Conservation (phyloP, 345 rosid genomes). For the Hirschfeldia incana region DNA sequence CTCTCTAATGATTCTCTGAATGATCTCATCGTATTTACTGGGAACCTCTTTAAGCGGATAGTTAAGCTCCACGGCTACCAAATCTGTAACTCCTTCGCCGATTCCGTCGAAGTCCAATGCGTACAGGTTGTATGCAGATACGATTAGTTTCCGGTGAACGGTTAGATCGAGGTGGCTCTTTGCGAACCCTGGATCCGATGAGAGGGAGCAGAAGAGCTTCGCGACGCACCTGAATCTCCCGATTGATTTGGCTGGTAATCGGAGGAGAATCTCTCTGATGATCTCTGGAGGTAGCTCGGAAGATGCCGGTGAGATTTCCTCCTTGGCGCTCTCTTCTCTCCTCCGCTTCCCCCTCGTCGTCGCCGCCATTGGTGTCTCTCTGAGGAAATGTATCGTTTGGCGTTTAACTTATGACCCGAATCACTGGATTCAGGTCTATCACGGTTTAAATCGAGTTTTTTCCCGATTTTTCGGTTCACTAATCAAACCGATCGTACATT, state of each 20-base stretch:
- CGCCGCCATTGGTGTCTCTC: neutral
- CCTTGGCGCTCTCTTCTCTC: neutral
- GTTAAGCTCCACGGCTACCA: constrained; percentile 25
- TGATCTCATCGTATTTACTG: constrained; percentile 15
- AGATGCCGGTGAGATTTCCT: neutral
- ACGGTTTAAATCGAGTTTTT: too few species aligned
- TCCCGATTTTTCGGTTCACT: too few species aligned
- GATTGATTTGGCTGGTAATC: constrained; percentile 45
- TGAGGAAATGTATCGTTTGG: neutral
- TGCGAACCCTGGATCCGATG: constrained; percentile 38
- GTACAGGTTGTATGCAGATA: constrained; percentile 30
- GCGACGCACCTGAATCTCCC: constrained; percentile 48
- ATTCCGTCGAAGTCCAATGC: constrained; percentile 24
- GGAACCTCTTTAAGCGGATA: constrained; percentile 36
- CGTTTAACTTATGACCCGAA: too few species aligned
- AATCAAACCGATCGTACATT: too few species aligned
- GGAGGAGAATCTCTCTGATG: constrained; percentile 42
- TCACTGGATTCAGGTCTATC: too few species aligned
- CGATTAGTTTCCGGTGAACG: constrained; percentile 18
- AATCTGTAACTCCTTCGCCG: constrained; percentile 23
- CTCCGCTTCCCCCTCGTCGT: constrained; percentile 10
- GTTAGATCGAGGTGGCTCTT: constrained; percentile 37
- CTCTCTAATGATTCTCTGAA: constrained; percentile 26
- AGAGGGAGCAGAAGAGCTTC: constrained; percentile 39
- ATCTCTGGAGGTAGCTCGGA: constrained; percentile 40